Base-by-base conservation (phyloP, 371 early-diverging fungal species). In the Syncephalastrum sp. region DNA sequence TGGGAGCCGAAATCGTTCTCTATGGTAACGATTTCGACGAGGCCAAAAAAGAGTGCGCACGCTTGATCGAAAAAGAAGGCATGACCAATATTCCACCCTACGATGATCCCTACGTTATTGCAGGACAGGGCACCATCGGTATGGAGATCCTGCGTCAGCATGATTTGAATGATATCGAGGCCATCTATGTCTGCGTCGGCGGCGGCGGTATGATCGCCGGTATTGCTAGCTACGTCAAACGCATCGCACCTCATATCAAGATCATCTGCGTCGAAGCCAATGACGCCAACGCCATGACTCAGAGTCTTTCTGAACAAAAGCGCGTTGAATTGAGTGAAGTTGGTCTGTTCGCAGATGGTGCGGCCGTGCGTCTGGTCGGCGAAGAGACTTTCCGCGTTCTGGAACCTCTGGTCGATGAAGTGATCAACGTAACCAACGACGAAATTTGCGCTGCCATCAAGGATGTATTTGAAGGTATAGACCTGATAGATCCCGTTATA, bases 361-460 rank as follows among this genome's bases (percentile, higher is more conserved):
- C 97, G 0, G 96, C 98, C 8, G 97, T 98, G 12, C 81, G 93
- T 57, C 56, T 84, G 44, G 96, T 97, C 0, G 97, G 98, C 16
- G 77, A 87, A 56, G 96, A 97, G 65, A 88, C 85, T 7, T 96
- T 91, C 70, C 78, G 93, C 7, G 53, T 98, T 2, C 89, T 90
- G 50, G 63, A 69, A 23, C 61, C 66, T 0, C 63, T 86, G 15
- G 69, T 92, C 15, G 93, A 92, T 67, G 97, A 92, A 47, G 88
- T 94, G 68, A 81, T 98, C 33, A 79, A 90, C 47, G 94, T 98
- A 3, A 82, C 79, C 50, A 98, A 91, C 61, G 98, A 98, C 75
- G 97, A 98, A 69, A 88, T 97, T 41, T 98, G 98, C 69, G 97
- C 98, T 4, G 96, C 96, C 43, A 97, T 98, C 80, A 96, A 96